These are phyloP conservation scores for Turnera subulata DNA, from an alignment of 345 rosid species.

Conservation along the genomic window DNA sequence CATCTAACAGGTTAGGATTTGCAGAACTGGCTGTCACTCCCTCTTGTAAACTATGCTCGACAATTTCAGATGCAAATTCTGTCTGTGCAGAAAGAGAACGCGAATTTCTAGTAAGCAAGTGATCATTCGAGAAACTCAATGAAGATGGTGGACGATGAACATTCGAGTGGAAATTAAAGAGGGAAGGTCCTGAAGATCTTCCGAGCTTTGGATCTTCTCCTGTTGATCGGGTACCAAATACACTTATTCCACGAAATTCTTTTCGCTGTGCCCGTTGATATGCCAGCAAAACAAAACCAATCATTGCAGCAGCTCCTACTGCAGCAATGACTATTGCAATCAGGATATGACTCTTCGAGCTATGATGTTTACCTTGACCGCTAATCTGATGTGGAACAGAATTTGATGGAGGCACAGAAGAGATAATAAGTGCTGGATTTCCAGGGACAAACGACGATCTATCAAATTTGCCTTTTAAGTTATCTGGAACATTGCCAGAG, in stretches of 20 bases:
- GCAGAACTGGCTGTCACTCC: slow-evolving; percentile 29
- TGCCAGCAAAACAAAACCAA: slow-evolving; percentile 63
- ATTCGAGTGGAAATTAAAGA: slow-evolving; percentile 63
- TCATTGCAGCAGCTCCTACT: slow-evolving; percentile 58
- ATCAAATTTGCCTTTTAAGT: slow-evolving; percentile 42
- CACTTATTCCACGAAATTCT: slow-evolving; percentile 55
- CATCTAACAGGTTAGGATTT: slow-evolving; percentile 57
- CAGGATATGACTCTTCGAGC: slow-evolving; percentile 42
- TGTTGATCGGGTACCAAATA: slow-evolving; percentile 37
- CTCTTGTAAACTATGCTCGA: slow-evolving; percentile 43
- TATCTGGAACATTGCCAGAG: slow-evolving; percentile 60
- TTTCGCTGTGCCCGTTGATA: slow-evolving; percentile 59
- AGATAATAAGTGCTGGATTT: slow-evolving; percentile 45
- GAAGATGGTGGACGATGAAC: slow-evolving; percentile 54
- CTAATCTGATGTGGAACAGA: slow-evolving; percentile 11
- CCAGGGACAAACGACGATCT: slow-evolving; percentile 70
- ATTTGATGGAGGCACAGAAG: slow-evolving; percentile 15
- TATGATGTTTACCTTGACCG: slow-evolving; percentile 20
- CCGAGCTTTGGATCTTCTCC: slow-evolving; percentile 55
- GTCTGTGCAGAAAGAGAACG: slow-evolving; percentile 70
- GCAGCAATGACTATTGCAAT: slow-evolving; percentile 72
- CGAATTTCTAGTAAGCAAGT: slow-evolving; percentile 78
- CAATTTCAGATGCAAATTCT: slow-evolving; percentile 49
- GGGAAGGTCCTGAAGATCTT: slow-evolving; percentile 53
- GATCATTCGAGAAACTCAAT: slow-evolving; percentile 84